Evolutionary conservation across 78 protist species (phyloP), one percentile per base, ranked within the genome.

Genomic region (Pelomyxa schiedti): DNA sequence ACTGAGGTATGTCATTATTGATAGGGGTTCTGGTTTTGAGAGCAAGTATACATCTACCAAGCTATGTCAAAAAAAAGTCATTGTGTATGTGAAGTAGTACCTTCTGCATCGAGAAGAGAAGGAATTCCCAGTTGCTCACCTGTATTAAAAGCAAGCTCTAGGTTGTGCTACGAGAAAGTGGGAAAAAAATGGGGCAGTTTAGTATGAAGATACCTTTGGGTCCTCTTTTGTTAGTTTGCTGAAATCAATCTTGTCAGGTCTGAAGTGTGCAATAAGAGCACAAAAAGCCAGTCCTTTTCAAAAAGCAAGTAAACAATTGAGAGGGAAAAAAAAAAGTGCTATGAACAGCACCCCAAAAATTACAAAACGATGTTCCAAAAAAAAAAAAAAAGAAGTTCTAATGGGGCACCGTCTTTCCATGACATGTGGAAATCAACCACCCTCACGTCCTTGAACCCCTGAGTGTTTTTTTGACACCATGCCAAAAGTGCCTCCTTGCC

Each of bases 201-300:
- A n/a, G n/a, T n/a, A n/a, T n/a, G n/a, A n/a, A n/a, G n/a, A n/a
- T n/a, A n/a, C n/a, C n/a, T n/a, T n/a, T n/a, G n/a, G n/a, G n/a
- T n/a, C n/a, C n/a, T n/a, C n/a, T n/a, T n/a, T n/a, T n/a, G n/a
- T 66, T 38, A 90, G 36, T 35, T 52, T 42, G 39, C 79, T 68
- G 47, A 28, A 76, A 76, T 87, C 65, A 38, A 83, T 7, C 32
- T 84, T 66, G 74, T 90, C 92, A 66, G 93, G 93, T 37, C 88
- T 36, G 58, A 16, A 47, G 32, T 47, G 16, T 16, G 58, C 58
- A 16, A 47, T 47, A 16, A 47, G 58, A 16, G 58, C 58, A 16
- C 58, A 47, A 16, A 47, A 47, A 16, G 58, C 58, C 58, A 47
- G 58, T 16, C 58, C 58, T 47, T 81, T 88, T 16, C 58, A 47